Percentiles rank a stretch among this genome's conserved stretches.
Conservation (phyloP, 106 monocot genomes). For the Agapanthus africanus region DNA sequence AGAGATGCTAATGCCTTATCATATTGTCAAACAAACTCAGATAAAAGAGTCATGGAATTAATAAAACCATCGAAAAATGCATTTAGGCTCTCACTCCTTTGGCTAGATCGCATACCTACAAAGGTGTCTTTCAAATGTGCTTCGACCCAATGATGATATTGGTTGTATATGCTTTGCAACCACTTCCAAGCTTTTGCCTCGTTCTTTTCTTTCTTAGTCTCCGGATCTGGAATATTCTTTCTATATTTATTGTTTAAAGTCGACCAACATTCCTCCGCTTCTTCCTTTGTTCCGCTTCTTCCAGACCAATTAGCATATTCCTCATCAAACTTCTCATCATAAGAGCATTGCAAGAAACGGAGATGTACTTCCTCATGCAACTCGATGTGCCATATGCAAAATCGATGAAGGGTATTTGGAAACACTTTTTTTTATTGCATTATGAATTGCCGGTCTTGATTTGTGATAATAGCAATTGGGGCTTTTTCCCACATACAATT, state of each 20-base stretch:
- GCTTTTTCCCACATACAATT: neutral
- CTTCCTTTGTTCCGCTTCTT: neutral
- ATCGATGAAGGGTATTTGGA: slow-evolving; percentile 3
- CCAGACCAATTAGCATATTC: neutral
- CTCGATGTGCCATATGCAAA: slow-evolving; percentile 1
- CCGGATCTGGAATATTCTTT: neutral
- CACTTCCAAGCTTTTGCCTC: neutral
- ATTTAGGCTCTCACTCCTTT: too few relatives aligned
- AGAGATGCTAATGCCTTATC: slow-evolving; percentile 2
- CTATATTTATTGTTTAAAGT: neutral
- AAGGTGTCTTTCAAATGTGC: neutral
- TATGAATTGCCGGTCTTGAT: slow-evolving; percentile 7
- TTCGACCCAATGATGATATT: neutral
- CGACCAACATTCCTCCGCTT: neutral
- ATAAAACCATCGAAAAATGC: slow-evolving; percentile 27
- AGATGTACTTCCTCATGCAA: neutral
- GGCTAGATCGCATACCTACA: slow-evolving; percentile 18
- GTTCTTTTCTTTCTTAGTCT: neutral
- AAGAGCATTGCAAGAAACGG: neutral
- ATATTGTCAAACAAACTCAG: slow-evolving; percentile 22
- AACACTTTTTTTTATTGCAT: slow-evolving; percentile 16
- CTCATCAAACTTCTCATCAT: neutral
- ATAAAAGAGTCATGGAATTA: slow-evolving; percentile 13
- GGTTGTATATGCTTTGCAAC: neutral
- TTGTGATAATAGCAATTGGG: slow-evolving; percentile 8